Percentiles rank a stretch among this genome's conserved stretches.
phyloP scores from a whole-genome alignment of 768 basidiomycete species.

The Holtermannia corniformis region DNA sequence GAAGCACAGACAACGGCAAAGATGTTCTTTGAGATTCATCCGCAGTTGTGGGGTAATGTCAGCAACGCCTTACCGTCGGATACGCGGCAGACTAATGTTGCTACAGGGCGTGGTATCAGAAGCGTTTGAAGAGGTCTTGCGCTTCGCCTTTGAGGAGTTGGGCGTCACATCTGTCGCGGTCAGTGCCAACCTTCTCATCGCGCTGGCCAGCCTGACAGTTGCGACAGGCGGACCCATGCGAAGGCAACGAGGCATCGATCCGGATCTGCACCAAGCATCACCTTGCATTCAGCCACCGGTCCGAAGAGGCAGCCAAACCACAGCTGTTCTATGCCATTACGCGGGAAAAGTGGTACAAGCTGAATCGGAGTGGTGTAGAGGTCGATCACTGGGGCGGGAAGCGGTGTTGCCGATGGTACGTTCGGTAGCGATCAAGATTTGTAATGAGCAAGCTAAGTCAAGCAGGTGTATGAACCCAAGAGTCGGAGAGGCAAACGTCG shows the following conservation, averaged over 20 bases:
- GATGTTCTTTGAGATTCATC: constrained; percentile 38
- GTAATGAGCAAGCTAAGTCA: neutral
- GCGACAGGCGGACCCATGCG: constrained; percentile 29
- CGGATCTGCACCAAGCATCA: constrained; percentile 21
- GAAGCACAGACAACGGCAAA: constrained; percentile 10
- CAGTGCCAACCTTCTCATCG: neutral
- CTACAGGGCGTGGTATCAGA: constrained; percentile 26
- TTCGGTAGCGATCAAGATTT: no score
- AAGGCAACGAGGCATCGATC: constrained; percentile 25
- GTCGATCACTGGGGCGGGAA: constrained; percentile 24
- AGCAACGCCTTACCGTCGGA: neutral
- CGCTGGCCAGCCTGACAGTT: neutral
- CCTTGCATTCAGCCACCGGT: constrained; percentile 14
- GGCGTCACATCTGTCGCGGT: constrained; percentile 23
- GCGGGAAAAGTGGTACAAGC: constrained; percentile 23
- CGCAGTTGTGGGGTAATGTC: constrained; percentile 30
- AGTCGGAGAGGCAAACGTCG: constrained; percentile 4
- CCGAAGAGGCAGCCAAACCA: constrained; percentile 14
- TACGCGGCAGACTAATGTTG: neutral
- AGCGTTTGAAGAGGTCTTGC: constrained; percentile 30
- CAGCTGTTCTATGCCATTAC: constrained; percentile 29
- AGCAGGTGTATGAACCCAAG: constrained; percentile 30
- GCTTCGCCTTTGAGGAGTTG: constrained; percentile 35
- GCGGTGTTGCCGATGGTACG: constrained; percentile 30
- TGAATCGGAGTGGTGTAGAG: constrained; percentile 13